A percentile compares a stretch with the other conserved stretches of the same genome.
phyloP scores from a whole-genome alignment of 2,329 filamentous ascomycete genomes.

The Podosphaera aphanis region DNA sequence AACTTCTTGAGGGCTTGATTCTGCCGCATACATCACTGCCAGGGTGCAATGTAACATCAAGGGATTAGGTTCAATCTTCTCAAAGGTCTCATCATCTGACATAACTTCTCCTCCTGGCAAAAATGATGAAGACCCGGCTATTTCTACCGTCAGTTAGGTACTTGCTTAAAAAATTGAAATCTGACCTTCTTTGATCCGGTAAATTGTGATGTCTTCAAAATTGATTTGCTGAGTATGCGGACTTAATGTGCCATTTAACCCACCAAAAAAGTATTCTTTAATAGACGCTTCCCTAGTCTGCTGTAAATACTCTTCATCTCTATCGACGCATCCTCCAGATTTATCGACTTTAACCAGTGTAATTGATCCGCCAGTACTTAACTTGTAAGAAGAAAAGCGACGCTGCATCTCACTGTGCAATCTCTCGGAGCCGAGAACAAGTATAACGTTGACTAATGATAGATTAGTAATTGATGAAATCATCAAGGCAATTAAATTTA shows the following conservation, averaged over 20 bases:
- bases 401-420: constrained; percentile 52
- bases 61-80: constrained; percentile 39
- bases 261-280: constrained; percentile 86
- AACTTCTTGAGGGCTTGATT: constrained; percentile 43
- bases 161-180: not conserved
- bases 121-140: constrained; percentile 14
- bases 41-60: constrained; percentile 61
- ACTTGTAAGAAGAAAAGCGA: constrained; percentile 35
- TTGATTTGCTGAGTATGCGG: constrained; percentile 72
- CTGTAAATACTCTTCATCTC: constrained; percentile 53
- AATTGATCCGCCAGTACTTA: constrained; percentile 40
- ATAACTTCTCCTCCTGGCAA: constrained; percentile 15
- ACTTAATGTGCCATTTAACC: constrained; percentile 49
- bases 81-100: constrained; percentile 23
- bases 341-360: constrained; percentile 59
- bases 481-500: constrained; percentile 1
- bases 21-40: constrained; percentile 58
- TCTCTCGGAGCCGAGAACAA: constrained; percentile 59
- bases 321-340: constrained; percentile 62
- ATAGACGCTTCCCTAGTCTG: constrained; percentile 52
- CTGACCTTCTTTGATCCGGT: constrained; percentile 39
- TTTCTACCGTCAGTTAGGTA: constrained; percentile 2
- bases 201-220: constrained; percentile 52
- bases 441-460: constrained; percentile 44
- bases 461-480: constrained; percentile 1